These are phyloP conservation scores for Aspergillus oerlinghausenensis DNA, from an alignment of 2,329 filamentous ascomycete genomes.

Conservation along the genomic window DNA sequence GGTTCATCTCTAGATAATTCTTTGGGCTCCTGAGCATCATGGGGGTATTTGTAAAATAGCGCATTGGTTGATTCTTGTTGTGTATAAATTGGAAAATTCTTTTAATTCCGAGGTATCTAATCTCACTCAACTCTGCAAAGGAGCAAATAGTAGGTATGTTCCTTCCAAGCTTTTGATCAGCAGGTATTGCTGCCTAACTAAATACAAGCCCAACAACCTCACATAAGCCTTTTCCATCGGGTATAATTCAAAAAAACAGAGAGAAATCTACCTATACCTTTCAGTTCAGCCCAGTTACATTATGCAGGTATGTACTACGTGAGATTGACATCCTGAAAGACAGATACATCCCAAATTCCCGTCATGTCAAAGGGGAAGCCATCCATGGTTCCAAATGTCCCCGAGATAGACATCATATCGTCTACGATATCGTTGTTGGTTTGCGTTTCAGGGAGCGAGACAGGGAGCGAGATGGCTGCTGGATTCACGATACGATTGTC, in stretches of 20 bases:
- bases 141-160: background rate
- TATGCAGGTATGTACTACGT: background rate
- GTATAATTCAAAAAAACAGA: background rate
- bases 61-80: conserved; percentile 20
- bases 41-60: conserved; percentile 35
- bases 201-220: background rate
- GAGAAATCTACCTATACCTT: background rate
- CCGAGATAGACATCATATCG: conserved; percentile 45
- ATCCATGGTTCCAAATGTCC: conserved; percentile 43
- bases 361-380: conserved; percentile 45
- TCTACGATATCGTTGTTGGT: conserved; percentile 44
- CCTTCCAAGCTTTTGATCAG: background rate
- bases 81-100: conserved; percentile 21
- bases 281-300: background rate
- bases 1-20: conserved; percentile 26
- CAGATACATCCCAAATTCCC: conserved; percentile 43
- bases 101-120: conserved; percentile 6
- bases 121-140: background rate
- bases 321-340: conserved; percentile 38
- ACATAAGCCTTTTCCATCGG: background rate
- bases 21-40: conserved; percentile 23
- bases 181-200: background rate
- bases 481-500: conserved; percentile 34
- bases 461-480: conserved; percentile 37
- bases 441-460: conserved; percentile 40